phyloP scores from a whole-genome alignment of 768 basidiomycete genomes.

The Pleurotus pulmonarius region DNA sequence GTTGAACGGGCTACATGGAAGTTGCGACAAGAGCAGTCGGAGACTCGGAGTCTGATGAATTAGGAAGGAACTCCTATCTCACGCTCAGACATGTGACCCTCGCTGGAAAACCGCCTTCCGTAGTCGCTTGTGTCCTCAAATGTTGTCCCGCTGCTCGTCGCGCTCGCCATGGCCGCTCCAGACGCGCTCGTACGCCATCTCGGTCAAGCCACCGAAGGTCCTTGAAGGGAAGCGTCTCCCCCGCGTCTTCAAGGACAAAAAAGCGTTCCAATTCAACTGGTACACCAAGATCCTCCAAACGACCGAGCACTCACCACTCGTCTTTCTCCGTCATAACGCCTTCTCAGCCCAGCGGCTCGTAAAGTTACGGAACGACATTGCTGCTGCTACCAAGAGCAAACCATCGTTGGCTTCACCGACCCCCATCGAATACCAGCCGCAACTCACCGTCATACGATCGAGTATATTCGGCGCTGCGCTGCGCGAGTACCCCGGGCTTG shows the following conservation, averaged over 20 bases:
- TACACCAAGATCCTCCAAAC: constrained; percentile 69
- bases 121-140: background rate
- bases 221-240: constrained; percentile 52
- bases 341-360: constrained; percentile 67
- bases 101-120: background rate
- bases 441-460: constrained; percentile 69
- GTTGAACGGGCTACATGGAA: no score
- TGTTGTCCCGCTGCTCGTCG: constrained; percentile 23
- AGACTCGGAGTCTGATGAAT: no score
- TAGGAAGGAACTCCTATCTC: no score
- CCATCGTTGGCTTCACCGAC: constrained; percentile 20
- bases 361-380: constrained; percentile 66
- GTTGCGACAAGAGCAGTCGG: no score
- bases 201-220: constrained; percentile 45
- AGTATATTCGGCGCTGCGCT: constrained; percentile 78
- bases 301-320: constrained; percentile 54
- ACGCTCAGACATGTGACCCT: constrained; percentile 1
- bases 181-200: constrained; percentile 52
- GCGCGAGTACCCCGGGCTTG: constrained; percentile 53
- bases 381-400: constrained; percentile 38
- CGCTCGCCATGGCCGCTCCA: constrained; percentile 18
- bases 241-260: constrained; percentile 75
- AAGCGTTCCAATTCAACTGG: constrained; percentile 76
- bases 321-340: constrained; percentile 78
- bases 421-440: constrained; percentile 30